Base-by-base conservation (phyloP, 1,139 yeast species). In the Pichia sp. region DNA sequence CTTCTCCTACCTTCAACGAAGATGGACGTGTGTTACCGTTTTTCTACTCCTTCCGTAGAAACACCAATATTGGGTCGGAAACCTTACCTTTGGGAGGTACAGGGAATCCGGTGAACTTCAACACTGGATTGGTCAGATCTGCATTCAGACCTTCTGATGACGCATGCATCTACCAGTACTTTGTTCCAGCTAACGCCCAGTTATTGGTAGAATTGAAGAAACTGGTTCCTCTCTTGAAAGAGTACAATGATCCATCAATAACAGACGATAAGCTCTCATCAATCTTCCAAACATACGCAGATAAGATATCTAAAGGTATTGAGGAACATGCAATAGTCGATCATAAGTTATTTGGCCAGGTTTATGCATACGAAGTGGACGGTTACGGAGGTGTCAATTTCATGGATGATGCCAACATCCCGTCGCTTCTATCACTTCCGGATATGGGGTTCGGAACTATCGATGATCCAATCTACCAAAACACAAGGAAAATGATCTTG, bases 331-430 rank as follows among this genome's bases (percentile, higher is more conserved):
- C 88, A 0, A 78, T 85, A 3, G 76, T 83, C 9, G 72, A 81
- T 5, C 95, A 90, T 67, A 85, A 87, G 2, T 71, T 64, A 4
- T 85, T 75, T 69, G 97, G 96, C 1, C 75, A 78, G 58, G 96
- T 90, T 1, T 88, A 82, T 63, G 97, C 97, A 0, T 90, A 85
- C 63, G 97, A 90, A 67, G 85, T 90, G 9, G 97, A 90, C 68
- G 97, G 97, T 0, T 91, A 79, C 67, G 96, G 96, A 1, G 78
- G 95, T 34, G 63, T 78, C 0, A 72, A 81, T 14, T 75, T 84
- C 58, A 89, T 91, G 95, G 97, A 90, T 68, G 97, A 90, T 70
- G 97, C 97, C 27, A 90, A 90, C 63, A 76, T 91, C 36, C 97
- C 97, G 0, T 88, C 96, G 0, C 75, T 90, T 45, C 73, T 90